phyloP scores from a whole-genome alignment of 176 grass and related monocot genomes.

The Dactylis glomerata region DNA sequence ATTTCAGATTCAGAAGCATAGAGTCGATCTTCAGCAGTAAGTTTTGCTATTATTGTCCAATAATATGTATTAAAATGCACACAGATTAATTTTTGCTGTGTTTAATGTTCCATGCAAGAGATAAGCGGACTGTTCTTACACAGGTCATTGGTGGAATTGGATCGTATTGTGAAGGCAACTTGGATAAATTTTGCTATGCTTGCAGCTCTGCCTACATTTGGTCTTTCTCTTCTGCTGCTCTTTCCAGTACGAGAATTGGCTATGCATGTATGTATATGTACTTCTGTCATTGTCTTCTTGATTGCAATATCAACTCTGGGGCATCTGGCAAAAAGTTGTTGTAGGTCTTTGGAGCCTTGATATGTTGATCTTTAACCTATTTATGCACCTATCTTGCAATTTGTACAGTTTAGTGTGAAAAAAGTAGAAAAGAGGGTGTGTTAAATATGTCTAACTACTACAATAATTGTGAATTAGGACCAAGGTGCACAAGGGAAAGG shows the following conservation, averaged over 20 bases:
- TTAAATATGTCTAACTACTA: constrained; percentile 31
- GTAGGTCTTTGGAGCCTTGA: background rate
- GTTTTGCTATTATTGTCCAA: constrained; percentile 21
- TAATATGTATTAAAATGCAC: background rate
- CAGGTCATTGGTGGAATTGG: constrained; percentile 76
- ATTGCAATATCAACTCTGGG: background rate
- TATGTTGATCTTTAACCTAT: background rate
- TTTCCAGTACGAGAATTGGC: constrained; percentile 56
- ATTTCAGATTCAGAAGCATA: constrained; percentile 90
- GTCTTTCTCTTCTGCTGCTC: constrained; percentile 67
- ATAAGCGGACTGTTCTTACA: constrained; percentile 21
- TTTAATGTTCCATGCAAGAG: constrained; percentile 8
- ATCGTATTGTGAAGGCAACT: constrained; percentile 87
- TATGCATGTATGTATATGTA: constrained; percentile 54
- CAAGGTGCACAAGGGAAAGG: constrained; percentile 64
- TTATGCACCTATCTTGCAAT: background rate
- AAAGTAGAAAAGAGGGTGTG: constrained; percentile 4
- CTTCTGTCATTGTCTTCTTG: background rate
- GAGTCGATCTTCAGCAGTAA: constrained; percentile 87
- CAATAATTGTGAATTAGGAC: constrained; percentile 45
- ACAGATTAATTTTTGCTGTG: constrained; percentile 13
- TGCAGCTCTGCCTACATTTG: constrained; percentile 86
- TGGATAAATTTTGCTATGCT: constrained; percentile 91
- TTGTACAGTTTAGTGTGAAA: constrained; percentile 5
- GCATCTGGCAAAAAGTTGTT: background rate